These are phyloP conservation scores for Tillandsia fasciculata DNA, from an alignment of 176 grass and related monocot species.

Conservation along the genomic window DNA sequence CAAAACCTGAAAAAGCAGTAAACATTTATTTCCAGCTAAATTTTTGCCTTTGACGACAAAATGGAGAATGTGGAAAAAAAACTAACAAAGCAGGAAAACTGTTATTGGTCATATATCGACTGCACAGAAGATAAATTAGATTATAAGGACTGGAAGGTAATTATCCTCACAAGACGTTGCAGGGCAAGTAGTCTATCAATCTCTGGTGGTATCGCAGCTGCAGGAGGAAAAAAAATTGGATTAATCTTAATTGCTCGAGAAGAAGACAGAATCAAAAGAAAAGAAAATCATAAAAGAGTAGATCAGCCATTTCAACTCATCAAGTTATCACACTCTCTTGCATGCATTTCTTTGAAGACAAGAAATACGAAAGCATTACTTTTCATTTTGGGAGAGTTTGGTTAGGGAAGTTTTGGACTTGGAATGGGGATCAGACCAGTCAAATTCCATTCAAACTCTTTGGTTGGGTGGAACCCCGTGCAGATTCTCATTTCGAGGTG, in stretches of 20 bases:
- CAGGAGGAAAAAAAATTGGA: slow-evolving; percentile 25
- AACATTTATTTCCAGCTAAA: neutral
- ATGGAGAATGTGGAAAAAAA: neutral
- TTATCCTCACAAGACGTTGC: slow-evolving; percentile 80
- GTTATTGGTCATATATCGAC: neutral
- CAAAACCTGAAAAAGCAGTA: slow-evolving; percentile 55
- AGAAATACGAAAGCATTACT: neutral
- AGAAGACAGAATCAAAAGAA: neutral
- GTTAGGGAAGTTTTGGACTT: too few species aligned
- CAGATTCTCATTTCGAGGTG: too few species aligned
- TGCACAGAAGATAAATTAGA: slow-evolving; percentile 6
- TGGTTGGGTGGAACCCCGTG: too few species aligned
- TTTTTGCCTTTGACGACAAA: neutral
- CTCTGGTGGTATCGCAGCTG: slow-evolving; percentile 64
- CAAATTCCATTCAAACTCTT: too few species aligned
- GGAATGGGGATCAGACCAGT: too few species aligned
- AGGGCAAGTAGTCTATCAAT: slow-evolving; percentile 60
- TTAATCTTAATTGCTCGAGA: slow-evolving; percentile 13
- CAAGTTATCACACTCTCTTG: too few species aligned
- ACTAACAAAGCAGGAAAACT: slow-evolving; percentile 10
- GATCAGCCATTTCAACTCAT: neutral
- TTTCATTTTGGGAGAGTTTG: neutral
- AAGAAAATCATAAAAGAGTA: neutral
- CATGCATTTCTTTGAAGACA: too few species aligned
- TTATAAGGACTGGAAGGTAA: slow-evolving; percentile 14